Percentiles rank a stretch among this genome's conserved stretches.
Conservation (phyloP, 1,139 yeast species). For the Sugiyamaella castrensis region DNA sequence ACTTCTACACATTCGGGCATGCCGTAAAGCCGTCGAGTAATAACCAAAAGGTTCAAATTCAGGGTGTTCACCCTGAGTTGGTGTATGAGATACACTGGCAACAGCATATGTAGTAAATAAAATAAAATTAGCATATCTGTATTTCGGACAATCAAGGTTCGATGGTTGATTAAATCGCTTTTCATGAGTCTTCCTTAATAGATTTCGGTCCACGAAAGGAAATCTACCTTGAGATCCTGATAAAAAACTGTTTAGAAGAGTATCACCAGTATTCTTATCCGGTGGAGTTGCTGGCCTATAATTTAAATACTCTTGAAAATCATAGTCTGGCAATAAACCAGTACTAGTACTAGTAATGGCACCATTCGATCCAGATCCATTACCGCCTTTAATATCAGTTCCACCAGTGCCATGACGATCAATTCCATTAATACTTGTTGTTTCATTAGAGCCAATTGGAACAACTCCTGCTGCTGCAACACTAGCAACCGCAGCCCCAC, state of each 20-base stretch:
- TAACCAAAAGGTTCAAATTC: constrained; percentile 42
- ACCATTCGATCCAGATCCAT: constrained; percentile 11
- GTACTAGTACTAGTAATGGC: constrained; percentile 1
- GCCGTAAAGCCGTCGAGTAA: constrained; percentile 53
- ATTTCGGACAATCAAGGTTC: constrained; percentile 24
- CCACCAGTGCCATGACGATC: not conserved
- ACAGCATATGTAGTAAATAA: constrained; percentile 28
- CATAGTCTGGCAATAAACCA: constrained; percentile 30
- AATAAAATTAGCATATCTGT: constrained; percentile 26
- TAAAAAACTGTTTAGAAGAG: constrained; percentile 22
- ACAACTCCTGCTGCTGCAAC: not conserved
- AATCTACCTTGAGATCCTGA: constrained; percentile 25
- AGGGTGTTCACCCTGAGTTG: constrained; percentile 8
- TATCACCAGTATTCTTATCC: constrained; percentile 22
- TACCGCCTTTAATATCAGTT: constrained; percentile 16
- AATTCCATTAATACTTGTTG: not conserved
- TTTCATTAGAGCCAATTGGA: not conserved
- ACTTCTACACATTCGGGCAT: constrained; percentile 46
- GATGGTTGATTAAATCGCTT: constrained; percentile 21
- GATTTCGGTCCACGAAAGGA: constrained; percentile 26
- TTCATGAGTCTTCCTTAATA: constrained; percentile 23
- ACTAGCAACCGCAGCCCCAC: not conserved
- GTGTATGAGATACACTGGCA: constrained; percentile 17
- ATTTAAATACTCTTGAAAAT: constrained; percentile 28
- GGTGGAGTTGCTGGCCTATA: constrained; percentile 24